phyloP scores from a whole-genome alignment of 306 rosid genomes.

The Begonia loranthoides region DNA sequence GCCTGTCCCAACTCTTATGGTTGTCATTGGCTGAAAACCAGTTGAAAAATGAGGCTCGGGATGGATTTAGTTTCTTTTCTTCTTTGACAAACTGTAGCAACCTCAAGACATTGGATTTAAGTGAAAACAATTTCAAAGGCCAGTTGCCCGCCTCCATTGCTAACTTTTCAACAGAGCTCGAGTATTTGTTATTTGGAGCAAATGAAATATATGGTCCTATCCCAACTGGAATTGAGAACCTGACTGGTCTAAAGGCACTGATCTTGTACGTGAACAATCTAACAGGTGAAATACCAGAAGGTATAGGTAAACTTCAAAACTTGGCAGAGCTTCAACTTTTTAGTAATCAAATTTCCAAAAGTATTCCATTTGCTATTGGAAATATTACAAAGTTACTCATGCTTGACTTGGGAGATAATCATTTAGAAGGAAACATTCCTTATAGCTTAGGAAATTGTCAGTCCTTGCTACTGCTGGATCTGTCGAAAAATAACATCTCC shows the following conservation, averaged over 20 bases:
- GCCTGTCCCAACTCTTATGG: constrained; percentile 10
- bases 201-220: constrained; percentile 2
- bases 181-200: background rate
- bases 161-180: background rate
- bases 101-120: background rate
- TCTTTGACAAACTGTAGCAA: constrained; percentile 4
- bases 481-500: background rate
- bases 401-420: background rate
- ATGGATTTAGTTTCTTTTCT: constrained; percentile 4
- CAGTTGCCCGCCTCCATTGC: constrained; percentile 5
- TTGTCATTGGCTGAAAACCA: constrained; percentile 2
- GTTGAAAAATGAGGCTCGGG: background rate
- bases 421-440: constrained; percentile 5
- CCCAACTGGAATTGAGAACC: constrained; percentile 1
- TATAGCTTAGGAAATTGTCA: background rate
- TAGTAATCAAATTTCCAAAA: background rate
- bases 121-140: constrained; percentile 1
- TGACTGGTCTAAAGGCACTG: background rate
- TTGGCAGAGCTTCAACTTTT: background rate
- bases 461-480: background rate
- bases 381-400: background rate
- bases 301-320: constrained; percentile 2
- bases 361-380: constrained; percentile 1
- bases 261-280: background rate
- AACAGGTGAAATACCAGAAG: constrained; percentile 7